These are phyloP conservation scores for Parastagonospora avenae DNA, from an alignment of 2,329 filamentous ascomycete genomes.

Conservation along the genomic window DNA sequence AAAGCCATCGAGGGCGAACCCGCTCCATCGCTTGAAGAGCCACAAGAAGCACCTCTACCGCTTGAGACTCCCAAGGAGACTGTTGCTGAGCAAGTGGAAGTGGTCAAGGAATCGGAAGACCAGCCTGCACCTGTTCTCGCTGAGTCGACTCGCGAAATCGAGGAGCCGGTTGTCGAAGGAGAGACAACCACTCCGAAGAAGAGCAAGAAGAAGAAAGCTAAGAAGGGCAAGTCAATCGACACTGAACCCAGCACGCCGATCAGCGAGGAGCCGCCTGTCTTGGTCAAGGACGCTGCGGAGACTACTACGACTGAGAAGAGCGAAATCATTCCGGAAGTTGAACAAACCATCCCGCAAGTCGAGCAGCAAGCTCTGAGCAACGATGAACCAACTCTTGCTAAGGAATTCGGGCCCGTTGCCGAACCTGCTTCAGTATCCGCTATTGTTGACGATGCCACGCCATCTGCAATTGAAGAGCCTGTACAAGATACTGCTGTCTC, in stretches of 20 bases:
- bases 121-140: background rate
- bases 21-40: background rate
- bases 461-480: constrained; percentile 4
- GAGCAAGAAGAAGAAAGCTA: constrained; percentile 29
- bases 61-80: background rate
- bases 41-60: background rate
- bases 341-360: background rate
- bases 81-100: background rate
- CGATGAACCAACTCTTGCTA: background rate
- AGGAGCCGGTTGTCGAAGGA: constrained; percentile 5
- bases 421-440: background rate
- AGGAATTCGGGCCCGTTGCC: background rate
- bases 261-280: constrained; percentile 5
- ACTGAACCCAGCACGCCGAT: constrained; percentile 13
- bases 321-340: background rate
- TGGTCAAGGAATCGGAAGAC: background rate
- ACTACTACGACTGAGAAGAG: background rate
- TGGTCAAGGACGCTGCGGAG: background rate
- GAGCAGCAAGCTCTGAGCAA: background rate
- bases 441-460: background rate
- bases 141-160: background rate
- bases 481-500: constrained; percentile 7
- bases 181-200: constrained; percentile 18
- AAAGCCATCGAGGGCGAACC: background rate
- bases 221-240: background rate